Conservation (phyloP, 768 basidiomycete genomes). For the Melanogaster broomeanus region DNA sequence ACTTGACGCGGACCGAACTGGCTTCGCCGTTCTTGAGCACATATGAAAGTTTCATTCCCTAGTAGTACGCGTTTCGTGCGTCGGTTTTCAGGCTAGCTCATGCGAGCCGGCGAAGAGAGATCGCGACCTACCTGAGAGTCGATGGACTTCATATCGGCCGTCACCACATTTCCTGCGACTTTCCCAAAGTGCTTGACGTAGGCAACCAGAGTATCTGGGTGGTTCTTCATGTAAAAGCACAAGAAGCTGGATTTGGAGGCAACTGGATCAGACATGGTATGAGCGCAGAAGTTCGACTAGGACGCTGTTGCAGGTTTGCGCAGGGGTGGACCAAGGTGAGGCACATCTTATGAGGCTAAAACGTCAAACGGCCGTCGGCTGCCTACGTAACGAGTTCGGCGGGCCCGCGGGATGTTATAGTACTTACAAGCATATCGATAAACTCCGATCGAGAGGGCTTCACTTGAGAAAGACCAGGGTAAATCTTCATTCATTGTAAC, state of each 20-base stretch:
- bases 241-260: slow-evolving; percentile 76
- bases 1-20: slow-evolving; percentile 49
- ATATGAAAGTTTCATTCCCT: slow-evolving; percentile 76
- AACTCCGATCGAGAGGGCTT: no score
- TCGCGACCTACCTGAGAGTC: slow-evolving; percentile 54
- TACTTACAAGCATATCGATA: no score
- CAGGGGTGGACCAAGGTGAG: no score
- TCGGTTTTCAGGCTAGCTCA: background rate
- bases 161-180: slow-evolving; percentile 50
- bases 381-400: no score
- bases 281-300: no score
- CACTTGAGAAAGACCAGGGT: no score
- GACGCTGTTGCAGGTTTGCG: no score
- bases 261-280: slow-evolving; percentile 66
- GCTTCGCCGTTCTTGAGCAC: slow-evolving; percentile 49
- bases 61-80: background rate
- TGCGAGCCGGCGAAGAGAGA: background rate
- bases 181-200: slow-evolving; percentile 80
- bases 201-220: slow-evolving; percentile 82
- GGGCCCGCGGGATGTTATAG: no score
- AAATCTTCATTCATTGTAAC: no score
- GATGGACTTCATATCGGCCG: slow-evolving; percentile 73
- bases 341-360: no score
- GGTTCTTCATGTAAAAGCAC: slow-evolving; percentile 82
- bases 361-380: no score